phyloP scores from a whole-genome alignment of 495 filamentous ascomycete species.

The Platismatia glauca region DNA sequence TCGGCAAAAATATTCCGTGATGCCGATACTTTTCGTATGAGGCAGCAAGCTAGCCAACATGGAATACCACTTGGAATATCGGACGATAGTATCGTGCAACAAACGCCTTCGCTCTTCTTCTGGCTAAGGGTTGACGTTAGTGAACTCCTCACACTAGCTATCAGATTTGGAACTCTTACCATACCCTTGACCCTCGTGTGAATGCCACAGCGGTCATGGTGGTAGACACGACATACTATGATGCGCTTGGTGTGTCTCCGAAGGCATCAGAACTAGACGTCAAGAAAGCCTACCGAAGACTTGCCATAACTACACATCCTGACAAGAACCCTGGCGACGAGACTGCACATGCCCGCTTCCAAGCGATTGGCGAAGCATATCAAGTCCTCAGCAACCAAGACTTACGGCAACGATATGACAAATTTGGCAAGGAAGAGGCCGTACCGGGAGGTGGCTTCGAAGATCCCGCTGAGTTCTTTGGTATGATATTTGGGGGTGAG shows the following conservation, averaged over 20 bases:
- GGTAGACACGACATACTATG: constrained; percentile 81
- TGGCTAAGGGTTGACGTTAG: no score
- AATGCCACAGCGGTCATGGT: constrained; percentile 49
- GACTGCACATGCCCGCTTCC: constrained; percentile 86
- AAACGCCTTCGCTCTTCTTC: not conserved
- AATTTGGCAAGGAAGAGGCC: constrained; percentile 88
- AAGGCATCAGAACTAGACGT: constrained; percentile 92
- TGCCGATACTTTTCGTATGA: no score
- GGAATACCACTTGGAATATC: not conserved
- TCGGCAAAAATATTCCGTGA: no score
- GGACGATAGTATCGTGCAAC: not conserved
- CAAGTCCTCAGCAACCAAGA: constrained; percentile 87
- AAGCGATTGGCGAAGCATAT: constrained; percentile 95
- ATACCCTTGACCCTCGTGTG: not conserved
- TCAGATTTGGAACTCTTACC: not conserved
- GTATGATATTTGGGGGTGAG: constrained; percentile 95
- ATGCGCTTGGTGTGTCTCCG: constrained; percentile 77
- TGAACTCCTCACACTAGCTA: not conserved
- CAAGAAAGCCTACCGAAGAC: constrained; percentile 98
- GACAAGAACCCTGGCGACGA: constrained; percentile 98
- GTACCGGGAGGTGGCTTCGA: constrained; percentile 84
- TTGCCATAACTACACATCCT: constrained; percentile 75
- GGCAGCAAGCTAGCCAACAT: no score
- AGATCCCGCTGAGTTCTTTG: constrained; percentile 96
- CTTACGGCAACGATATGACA: constrained; percentile 85